Conservation (phyloP, 148 eudicot species). For the Arctostaphylos glauca region DNA sequence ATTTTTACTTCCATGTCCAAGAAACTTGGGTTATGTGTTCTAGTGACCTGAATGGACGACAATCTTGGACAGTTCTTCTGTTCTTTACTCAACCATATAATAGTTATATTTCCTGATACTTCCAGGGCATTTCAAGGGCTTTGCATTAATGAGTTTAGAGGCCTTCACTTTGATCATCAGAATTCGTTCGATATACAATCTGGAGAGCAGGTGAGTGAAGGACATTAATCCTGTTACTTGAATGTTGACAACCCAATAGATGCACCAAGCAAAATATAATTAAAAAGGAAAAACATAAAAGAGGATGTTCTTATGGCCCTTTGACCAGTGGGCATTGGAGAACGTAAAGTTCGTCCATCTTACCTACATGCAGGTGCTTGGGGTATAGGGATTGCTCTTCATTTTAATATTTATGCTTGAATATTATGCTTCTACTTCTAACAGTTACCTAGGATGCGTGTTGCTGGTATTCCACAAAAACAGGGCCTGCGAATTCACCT, state of each 20-base stretch:
- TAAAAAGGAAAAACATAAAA: background rate
- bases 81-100: background rate
- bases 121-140: constrained; percentile 98
- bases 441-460: background rate
- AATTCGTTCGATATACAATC: constrained; percentile 75
- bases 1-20: constrained; percentile 5
- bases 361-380: background rate
- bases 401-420: background rate
- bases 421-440: background rate
- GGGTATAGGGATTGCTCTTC: background rate
- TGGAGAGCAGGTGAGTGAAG: constrained; percentile 80
- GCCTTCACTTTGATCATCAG: constrained; percentile 85
- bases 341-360: background rate
- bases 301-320: background rate
- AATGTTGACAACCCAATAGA: background rate
- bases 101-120: constrained; percentile 1
- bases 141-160: constrained; percentile 92
- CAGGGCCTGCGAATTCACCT: background rate
- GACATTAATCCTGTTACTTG: background rate
- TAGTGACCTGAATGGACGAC: background rate
- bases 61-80: background rate
- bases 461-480: background rate
- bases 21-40: background rate
- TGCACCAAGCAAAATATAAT: background rate
- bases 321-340: background rate